These are phyloP conservation scores for Chrysosphaeria jannelii DNA, from an alignment of 2,329 filamentous ascomycete genomes.

Conservation along the genomic window DNA sequence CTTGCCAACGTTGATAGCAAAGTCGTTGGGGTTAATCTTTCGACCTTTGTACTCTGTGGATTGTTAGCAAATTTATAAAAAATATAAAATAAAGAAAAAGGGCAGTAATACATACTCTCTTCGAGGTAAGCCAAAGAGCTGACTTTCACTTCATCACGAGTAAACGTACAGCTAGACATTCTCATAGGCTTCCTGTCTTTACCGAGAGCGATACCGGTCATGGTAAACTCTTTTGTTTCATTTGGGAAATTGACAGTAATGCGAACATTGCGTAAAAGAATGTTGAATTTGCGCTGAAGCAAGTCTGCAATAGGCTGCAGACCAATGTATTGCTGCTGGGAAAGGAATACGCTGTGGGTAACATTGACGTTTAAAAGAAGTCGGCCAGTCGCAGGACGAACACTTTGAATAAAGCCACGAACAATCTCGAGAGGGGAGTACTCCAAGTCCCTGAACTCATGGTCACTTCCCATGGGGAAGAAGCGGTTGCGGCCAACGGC, in stretches of 20 bases:
- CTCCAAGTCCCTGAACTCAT: constrained; percentile 7
- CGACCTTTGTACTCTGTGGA: constrained; percentile 1
- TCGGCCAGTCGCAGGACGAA: constrained; percentile 20
- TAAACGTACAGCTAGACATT: too few relatives aligned
- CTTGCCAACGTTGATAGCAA: constrained; percentile 36
- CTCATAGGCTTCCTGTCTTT: too few relatives aligned
- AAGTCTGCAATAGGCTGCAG: too few relatives aligned
- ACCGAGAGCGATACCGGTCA: too few relatives aligned
- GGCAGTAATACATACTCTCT: constrained; percentile 2
- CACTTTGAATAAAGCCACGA: constrained; percentile 24
- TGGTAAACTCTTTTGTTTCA: too few relatives aligned
- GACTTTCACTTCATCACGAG: too few relatives aligned
- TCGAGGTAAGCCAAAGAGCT: too few relatives aligned
- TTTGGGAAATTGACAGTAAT: too few relatives aligned
- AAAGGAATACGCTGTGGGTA: constrained; percentile 21
- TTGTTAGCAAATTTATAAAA: not conserved
- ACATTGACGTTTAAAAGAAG: constrained; percentile 24
- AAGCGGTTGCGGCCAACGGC: constrained; percentile 17
- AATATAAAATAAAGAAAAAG: too few relatives aligned
- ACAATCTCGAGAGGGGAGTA: constrained; percentile 9
- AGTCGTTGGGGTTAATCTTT: not conserved
- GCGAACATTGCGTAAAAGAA: too few relatives aligned
- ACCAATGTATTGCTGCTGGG: too few relatives aligned
- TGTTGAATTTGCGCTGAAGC: too few relatives aligned
- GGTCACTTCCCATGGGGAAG: constrained; percentile 12